Evolutionary conservation across 225 moss, liverwort and hornwort species (phyloP).

Genomic region (Bryum argenteum): DNA sequence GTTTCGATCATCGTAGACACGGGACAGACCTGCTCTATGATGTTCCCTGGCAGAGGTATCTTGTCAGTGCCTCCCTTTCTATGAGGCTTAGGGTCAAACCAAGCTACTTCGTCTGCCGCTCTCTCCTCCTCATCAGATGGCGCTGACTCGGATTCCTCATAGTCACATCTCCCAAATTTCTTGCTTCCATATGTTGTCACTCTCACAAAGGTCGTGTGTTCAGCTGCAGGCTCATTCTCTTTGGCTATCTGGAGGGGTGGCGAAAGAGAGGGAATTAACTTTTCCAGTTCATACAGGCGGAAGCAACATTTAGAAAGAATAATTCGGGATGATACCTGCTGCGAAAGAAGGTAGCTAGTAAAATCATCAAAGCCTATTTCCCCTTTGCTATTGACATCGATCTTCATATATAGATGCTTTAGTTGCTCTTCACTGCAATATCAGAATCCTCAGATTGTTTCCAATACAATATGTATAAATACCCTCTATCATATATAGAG

Average conservation of each 20-base stretch:
- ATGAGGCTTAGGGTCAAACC: slow-evolving; percentile 46
- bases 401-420: slow-evolving; percentile 84
- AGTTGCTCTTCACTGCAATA: slow-evolving; percentile 63
- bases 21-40: slow-evolving; percentile 70
- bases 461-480: neutral
- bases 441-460: neutral
- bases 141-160: slow-evolving; percentile 84
- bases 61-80: slow-evolving; percentile 42
- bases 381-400: slow-evolving; percentile 72
- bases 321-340: slow-evolving; percentile 50
- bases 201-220: slow-evolving; percentile 85
- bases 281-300: neutral
- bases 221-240: slow-evolving; percentile 81
- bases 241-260: slow-evolving; percentile 55
- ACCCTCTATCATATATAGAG: neutral
- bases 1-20: too few relatives aligned
- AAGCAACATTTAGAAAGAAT: neutral
- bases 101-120: slow-evolving; percentile 44
- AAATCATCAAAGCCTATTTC: slow-evolving; percentile 83
- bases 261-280: neutral
- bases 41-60: slow-evolving; percentile 55
- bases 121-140: slow-evolving; percentile 64
- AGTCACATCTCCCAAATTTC: slow-evolving; percentile 83
- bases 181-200: slow-evolving; percentile 84
- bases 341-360: slow-evolving; percentile 79